A percentile compares a stretch with the other conserved stretches of the same genome.
phyloP scores from a whole-genome alignment of 306 rosid species.

The Acacia acuminata region DNA sequence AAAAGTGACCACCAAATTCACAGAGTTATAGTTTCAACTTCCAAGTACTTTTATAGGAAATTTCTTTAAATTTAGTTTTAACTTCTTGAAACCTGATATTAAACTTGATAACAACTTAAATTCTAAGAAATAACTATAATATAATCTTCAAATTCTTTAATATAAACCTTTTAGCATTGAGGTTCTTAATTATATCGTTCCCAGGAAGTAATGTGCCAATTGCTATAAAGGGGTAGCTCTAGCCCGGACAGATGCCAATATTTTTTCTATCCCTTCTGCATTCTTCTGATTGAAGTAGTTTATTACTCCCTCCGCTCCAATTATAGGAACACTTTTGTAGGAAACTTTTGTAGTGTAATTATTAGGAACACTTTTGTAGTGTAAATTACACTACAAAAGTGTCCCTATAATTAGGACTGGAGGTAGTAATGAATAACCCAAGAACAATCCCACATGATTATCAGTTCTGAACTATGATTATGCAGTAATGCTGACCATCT shows the following conservation, averaged over 20 bases:
- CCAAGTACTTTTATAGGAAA: no score
- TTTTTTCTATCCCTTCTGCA: background rate
- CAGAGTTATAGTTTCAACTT: background rate
- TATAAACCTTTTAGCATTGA: background rate
- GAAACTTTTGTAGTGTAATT: no score
- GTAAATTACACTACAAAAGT: no score
- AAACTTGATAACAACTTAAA: background rate
- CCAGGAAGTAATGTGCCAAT: background rate
- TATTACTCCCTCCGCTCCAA: no score
- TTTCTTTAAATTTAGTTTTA: background rate
- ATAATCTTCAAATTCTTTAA: background rate
- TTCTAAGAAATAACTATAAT: background rate
- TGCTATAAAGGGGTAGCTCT: background rate
- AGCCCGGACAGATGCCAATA: background rate
- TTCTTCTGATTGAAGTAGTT: background rate
- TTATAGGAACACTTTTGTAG: no score
- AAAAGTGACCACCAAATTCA: background rate
- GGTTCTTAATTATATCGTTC: background rate
- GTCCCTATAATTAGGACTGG: no score
- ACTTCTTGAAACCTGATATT: background rate
- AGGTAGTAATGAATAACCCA: background rate
- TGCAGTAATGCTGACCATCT: background rate
- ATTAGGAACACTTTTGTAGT: no score
- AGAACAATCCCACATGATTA: background rate
- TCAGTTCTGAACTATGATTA: background rate